A percentile compares a stretch with the other conserved stretches of the same genome.
These are phyloP conservation scores for Paragyromitra xinjiangensis DNA, from an alignment of 495 filamentous ascomycete genomes.

Conservation along the genomic window DNA sequence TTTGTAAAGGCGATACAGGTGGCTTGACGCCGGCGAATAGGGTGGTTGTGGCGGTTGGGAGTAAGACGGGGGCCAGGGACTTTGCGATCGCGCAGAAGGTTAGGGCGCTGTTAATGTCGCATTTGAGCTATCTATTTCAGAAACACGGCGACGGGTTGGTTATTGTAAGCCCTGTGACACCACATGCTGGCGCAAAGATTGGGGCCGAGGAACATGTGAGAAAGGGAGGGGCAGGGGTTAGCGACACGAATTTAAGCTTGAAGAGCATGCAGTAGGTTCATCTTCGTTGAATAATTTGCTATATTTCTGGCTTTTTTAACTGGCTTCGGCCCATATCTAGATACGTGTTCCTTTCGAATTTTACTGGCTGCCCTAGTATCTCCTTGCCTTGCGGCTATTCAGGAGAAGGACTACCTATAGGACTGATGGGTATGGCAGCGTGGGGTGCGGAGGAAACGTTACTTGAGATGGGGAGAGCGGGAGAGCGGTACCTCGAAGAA, in stretches of 20 bases:
- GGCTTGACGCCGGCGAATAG: slow-evolving; percentile 75
- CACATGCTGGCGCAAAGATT: slow-evolving; percentile 78
- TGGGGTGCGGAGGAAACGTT: slow-evolving; percentile 87
- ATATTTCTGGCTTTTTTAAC: neutral
- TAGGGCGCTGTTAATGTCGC: slow-evolving; percentile 80
- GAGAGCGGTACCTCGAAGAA: slow-evolving; percentile 66
- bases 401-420: slow-evolving; percentile 70
- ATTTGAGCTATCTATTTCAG: slow-evolving; percentile 76
- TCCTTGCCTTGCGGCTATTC: slow-evolving; percentile 77
- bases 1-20: slow-evolving; percentile 57
- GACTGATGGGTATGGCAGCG: slow-evolving; percentile 88
- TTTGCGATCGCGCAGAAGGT: slow-evolving; percentile 79
- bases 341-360: slow-evolving; percentile 89
- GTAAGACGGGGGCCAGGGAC: slow-evolving; percentile 71
- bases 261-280: slow-evolving; percentile 72
- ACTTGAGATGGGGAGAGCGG: slow-evolving; percentile 76
- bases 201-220: slow-evolving; percentile 62
- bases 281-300: neutral
- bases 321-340: neutral
- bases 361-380: slow-evolving; percentile 81
- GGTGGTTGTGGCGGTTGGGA: slow-evolving; percentile 72
- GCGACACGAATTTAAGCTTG: slow-evolving; percentile 75
- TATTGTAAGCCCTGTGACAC: slow-evolving; percentile 80
- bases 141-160: slow-evolving; percentile 74
- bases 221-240: slow-evolving; percentile 71